Evolutionary conservation across 164 flowering plant genomes (phyloP).

Genomic region (Magnolia officinalis): DNA sequence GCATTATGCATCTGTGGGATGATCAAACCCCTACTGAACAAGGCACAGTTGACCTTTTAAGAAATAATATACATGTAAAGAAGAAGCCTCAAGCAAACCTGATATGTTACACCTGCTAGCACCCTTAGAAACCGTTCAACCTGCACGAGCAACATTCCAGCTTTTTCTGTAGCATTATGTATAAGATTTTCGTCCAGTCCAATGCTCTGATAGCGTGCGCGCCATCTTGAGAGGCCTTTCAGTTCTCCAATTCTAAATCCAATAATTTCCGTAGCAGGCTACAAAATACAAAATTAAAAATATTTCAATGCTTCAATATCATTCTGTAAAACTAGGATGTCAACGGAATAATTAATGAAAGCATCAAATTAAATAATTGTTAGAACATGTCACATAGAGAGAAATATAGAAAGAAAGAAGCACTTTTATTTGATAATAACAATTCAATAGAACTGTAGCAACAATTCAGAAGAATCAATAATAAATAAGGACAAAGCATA

Average conservation of each 20-base stretch:
- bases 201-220: conserved; percentile 67
- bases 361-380: background rate
- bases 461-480: background rate
- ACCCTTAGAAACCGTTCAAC: conserved; percentile 72
- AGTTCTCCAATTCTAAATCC: conserved; percentile 93
- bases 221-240: conserved; percentile 93
- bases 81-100: conserved; percentile 37
- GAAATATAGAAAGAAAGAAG: background rate
- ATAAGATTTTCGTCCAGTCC: conserved; percentile 84
- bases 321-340: background rate
- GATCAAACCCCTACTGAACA: background rate
- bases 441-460: background rate
- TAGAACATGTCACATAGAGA: background rate
- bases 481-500: background rate
- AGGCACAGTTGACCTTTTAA: background rate
- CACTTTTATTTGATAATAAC: background rate
- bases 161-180: conserved; percentile 63
- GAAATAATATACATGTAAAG: background rate
- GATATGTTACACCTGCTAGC: conserved; percentile 70
- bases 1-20: too few species aligned
- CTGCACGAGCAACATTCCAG: conserved; percentile 87
- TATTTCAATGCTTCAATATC: background rate
- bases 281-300: conserved; percentile 19
- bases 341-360: background rate
- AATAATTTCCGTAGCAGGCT: conserved; percentile 96